Evolutionary conservation across 192 early-diverging fungal genomes (phyloP).

Genomic region (Helicostylum pulchrum): DNA sequence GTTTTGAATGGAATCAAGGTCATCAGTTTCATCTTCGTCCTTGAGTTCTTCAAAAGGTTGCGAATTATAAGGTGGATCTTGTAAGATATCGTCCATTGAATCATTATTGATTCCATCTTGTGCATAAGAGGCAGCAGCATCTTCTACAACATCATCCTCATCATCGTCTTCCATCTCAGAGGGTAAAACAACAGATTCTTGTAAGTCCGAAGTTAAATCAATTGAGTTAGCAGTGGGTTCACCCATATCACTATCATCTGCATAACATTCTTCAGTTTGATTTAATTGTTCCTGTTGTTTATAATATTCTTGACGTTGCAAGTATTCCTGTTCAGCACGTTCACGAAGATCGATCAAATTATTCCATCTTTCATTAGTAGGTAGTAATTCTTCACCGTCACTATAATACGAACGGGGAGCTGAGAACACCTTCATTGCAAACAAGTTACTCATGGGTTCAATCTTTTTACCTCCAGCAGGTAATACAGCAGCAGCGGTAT

Average conservation of each 20-base stretch:
- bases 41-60: too few species aligned
- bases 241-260: not conserved
- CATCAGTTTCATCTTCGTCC: conserved; percentile 1
- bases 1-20: not conserved
- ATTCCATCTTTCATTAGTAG: not conserved
- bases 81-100: too few species aligned
- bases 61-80: too few species aligned
- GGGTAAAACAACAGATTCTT: too few species aligned
- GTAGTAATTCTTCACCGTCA: conserved; percentile 4
- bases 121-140: too few species aligned
- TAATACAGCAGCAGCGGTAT: conserved; percentile 34
- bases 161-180: too few species aligned
- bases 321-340: conserved; percentile 3
- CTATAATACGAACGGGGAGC: conserved; percentile 4
- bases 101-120: too few species aligned
- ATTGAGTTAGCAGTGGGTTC: not conserved
- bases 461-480: conserved; percentile 29
- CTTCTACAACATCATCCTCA: too few species aligned
- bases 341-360: conserved; percentile 11
- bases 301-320: not conserved
- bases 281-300: not conserved
- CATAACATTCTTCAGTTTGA: not conserved
- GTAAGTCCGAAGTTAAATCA: too few species aligned
- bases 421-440: conserved; percentile 27
- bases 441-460: conserved; percentile 32